Percentiles rank a stretch among this genome's conserved stretches.
phyloP scores from a whole-genome alignment of 768 basidiomycete genomes.

The Tylopilus subfusipes region DNA sequence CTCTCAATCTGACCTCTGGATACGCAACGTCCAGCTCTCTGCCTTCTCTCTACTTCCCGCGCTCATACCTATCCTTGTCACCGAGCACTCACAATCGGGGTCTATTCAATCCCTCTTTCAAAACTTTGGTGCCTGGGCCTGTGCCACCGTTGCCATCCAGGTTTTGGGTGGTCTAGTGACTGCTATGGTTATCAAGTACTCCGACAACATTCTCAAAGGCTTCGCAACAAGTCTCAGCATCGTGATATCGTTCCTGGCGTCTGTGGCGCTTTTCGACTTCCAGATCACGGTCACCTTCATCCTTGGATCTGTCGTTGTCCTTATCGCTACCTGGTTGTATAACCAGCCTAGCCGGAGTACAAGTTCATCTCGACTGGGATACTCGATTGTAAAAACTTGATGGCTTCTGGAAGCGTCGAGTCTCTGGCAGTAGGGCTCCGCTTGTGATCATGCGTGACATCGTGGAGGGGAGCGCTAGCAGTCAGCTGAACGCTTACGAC shows the following conservation, averaged over 20 bases:
- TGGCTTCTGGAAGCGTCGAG: slow-evolving; percentile 1
- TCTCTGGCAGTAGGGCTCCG: background rate
- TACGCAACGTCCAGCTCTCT: slow-evolving; percentile 94
- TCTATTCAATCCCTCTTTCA: slow-evolving; percentile 59
- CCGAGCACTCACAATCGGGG: slow-evolving; percentile 38
- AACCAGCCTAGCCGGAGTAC: slow-evolving; percentile 56
- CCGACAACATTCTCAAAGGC: slow-evolving; percentile 89
- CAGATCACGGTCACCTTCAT: slow-evolving; percentile 82
- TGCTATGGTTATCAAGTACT: slow-evolving; percentile 92
- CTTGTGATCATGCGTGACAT: slow-evolving; percentile 4
- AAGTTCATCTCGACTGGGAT: slow-evolving; percentile 28
- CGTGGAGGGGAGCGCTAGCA: background rate
- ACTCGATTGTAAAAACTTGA: slow-evolving; percentile 27
- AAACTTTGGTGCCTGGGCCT: slow-evolving; percentile 89
- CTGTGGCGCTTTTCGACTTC: slow-evolving; percentile 87
- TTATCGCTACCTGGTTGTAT: slow-evolving; percentile 89
- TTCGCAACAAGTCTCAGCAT: slow-evolving; percentile 95
- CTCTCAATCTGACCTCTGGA: slow-evolving; percentile 87
- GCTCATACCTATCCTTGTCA: slow-evolving; percentile 68
- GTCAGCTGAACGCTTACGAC: slow-evolving; percentile 15
- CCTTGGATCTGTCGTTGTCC: slow-evolving; percentile 77
- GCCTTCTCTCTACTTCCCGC: slow-evolving; percentile 92
- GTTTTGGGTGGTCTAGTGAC: slow-evolving; percentile 91
- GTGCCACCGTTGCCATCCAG: slow-evolving; percentile 85
- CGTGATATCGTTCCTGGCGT: slow-evolving; percentile 91